Evolutionary conservation across 306 rosid genomes (phyloP).

Genomic region (Cucurbita pepo): DNA sequence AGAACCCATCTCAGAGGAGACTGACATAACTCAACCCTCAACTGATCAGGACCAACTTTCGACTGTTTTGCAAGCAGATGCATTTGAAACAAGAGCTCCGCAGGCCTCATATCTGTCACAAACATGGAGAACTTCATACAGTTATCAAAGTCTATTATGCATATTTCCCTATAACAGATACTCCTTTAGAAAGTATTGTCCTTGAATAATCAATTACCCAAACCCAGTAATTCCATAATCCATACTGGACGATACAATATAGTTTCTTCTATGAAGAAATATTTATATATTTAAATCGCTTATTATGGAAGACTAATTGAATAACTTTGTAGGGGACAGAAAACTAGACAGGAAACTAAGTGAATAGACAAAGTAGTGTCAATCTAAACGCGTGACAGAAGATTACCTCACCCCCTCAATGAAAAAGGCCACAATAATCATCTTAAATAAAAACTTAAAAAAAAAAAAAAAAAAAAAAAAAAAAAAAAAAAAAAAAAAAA

Average conservation of each 20-base stretch:
- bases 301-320: background rate
- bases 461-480: background rate
- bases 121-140: background rate
- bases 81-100: slow-evolving; percentile 81
- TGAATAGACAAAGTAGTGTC: background rate
- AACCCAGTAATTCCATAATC: background rate
- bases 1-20: slow-evolving; percentile 66
- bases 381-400: background rate
- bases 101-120: slow-evolving; percentile 53
- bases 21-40: slow-evolving; percentile 27
- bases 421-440: background rate
- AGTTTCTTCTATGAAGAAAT: background rate
- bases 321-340: background rate
- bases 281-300: background rate
- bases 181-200: background rate
- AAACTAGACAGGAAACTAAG: background rate
- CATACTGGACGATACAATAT: background rate
- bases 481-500: background rate
- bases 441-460: background rate
- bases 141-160: background rate
- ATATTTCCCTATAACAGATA: background rate
- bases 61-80: slow-evolving; percentile 57
- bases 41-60: slow-evolving; percentile 16
- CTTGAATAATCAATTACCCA: background rate
- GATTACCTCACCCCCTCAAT: background rate